phyloP scores from a whole-genome alignment of 2,329 filamentous ascomycete genomes.

The Exophiala sp. region DNA sequence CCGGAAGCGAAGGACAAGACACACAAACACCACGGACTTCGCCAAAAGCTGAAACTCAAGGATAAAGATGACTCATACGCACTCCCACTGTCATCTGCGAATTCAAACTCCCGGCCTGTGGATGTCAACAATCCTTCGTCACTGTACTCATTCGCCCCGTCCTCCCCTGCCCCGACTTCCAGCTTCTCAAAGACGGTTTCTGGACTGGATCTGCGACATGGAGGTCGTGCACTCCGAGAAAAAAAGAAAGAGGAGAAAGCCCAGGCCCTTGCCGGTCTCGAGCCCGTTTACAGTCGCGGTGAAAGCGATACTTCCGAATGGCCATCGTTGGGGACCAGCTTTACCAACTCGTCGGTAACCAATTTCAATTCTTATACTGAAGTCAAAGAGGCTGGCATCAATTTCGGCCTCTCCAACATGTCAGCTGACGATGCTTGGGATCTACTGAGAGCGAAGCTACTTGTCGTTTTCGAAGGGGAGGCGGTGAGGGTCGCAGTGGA shows the following conservation, averaged over 20 bases:
- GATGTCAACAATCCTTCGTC: slow-evolving; percentile 59
- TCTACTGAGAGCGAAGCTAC: slow-evolving; percentile 56
- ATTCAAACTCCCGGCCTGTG: slow-evolving; percentile 58
- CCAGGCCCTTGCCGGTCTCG: slow-evolving; percentile 30
- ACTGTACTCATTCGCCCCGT: slow-evolving; percentile 60
- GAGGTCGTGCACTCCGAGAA: slow-evolving; percentile 67
- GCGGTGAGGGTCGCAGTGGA: slow-evolving; percentile 59
- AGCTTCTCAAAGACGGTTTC: slow-evolving; percentile 77
- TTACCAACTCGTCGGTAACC: slow-evolving; percentile 21
- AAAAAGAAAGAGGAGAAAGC: slow-evolving; percentile 69
- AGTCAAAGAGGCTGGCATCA: slow-evolving; percentile 32
- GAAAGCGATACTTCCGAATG: slow-evolving; percentile 29
- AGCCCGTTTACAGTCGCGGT: slow-evolving; percentile 29
- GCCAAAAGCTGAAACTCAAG: slow-evolving; percentile 59
- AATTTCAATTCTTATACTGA: slow-evolving; percentile 26
- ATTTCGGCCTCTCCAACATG: slow-evolving; percentile 63
- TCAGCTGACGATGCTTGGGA: slow-evolving; percentile 62
- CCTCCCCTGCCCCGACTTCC: slow-evolving; percentile 54
- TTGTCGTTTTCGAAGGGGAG: slow-evolving; percentile 61
- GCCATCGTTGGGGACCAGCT: slow-evolving; percentile 25
- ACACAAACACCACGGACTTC: slow-evolving; percentile 58
- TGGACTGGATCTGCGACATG: slow-evolving; percentile 70
- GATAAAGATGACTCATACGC: slow-evolving; percentile 54
- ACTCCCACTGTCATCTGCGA: slow-evolving; percentile 58
- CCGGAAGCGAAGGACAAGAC: slow-evolving; percentile 39